These are phyloP conservation scores for Collybia sordida DNA, from an alignment of 768 basidiomycete genomes.

Conservation along the genomic window DNA sequence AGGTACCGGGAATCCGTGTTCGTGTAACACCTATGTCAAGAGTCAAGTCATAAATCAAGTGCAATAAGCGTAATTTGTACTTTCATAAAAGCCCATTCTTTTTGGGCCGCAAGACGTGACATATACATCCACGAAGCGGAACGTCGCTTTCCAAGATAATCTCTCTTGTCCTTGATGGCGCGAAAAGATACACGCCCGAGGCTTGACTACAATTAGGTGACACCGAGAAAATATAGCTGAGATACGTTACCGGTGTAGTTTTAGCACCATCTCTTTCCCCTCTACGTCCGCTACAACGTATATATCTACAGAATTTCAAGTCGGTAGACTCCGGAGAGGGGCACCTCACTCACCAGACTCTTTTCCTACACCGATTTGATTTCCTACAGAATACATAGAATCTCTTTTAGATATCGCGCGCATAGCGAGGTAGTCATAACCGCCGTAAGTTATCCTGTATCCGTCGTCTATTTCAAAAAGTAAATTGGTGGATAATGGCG, in stretches of 20 bases:
- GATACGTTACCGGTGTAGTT: slow-evolving; percentile 78
- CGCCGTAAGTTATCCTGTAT: slow-evolving; percentile 95
- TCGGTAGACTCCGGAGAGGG: background rate
- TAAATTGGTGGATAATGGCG: background rate
- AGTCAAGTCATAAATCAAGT: background rate
- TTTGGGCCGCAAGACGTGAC: slow-evolving; percentile 93
- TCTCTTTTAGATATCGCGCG: slow-evolving; percentile 89
- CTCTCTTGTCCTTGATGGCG: slow-evolving; percentile 93
- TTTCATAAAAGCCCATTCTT: slow-evolving; percentile 99
- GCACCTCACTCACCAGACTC: slow-evolving; percentile 70
- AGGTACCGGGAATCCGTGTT: slow-evolving; percentile 92
- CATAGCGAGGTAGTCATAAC: slow-evolving; percentile 96
- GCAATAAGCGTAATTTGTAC: slow-evolving; percentile 34
- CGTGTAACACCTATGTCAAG: slow-evolving; percentile 71
- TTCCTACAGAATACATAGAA: slow-evolving; percentile 88
- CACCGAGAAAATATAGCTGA: background rate
- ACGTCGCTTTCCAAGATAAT: slow-evolving; percentile 94
- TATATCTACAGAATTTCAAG: slow-evolving; percentile 55
- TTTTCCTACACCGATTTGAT: slow-evolving; percentile 98
- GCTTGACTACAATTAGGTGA: slow-evolving; percentile 37
- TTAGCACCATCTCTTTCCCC: slow-evolving; percentile 86
- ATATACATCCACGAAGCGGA: slow-evolving; percentile 99
- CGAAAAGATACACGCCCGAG: slow-evolving; percentile 97
- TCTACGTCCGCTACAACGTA: slow-evolving; percentile 86
- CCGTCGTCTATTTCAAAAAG: slow-evolving; percentile 79